Base-by-base conservation (phyloP, 768 basidiomycete species). In the Russula sp. region DNA sequence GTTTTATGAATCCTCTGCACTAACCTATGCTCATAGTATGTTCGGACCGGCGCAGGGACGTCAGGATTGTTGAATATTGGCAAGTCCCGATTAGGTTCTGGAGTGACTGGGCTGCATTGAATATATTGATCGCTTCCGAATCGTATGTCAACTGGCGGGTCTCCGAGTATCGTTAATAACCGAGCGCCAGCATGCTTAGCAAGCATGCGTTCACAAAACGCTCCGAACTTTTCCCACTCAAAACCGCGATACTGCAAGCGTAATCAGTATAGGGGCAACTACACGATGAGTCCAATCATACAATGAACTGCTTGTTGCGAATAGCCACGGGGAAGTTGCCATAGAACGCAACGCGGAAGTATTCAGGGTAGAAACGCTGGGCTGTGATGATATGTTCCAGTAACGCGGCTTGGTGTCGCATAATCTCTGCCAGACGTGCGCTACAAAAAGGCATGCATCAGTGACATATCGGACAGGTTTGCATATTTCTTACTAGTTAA, bases 271-370 rank as follows among this genome's bases (percentile, higher is more conserved):
- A 37, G 48, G 11, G 45, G 6, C 6, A 16, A 34, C 18, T 4
- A 52, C 47, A 40, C 20, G 35, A 51, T 34, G 13, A 20, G 51
- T 47, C 14, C 32, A 16, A 4, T 54, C 79, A 82, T 64, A 94
- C 92, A 64, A 96, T 87, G 76, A 94, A 98, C 62, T 94, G 90
- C 73, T 95, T 96, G 69, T 89, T 85, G 59, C 88, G 83, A 45
- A 96, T 83, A 18, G 91, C 91, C 20, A 77, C 82, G 0, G 93
- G 93, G 77, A 95, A 95, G 68, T 87, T 90, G 31, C 96, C 95
- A 74, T 87, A 97, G 76, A 94, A 98, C 5, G 89, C 88, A 40
- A 98, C 91, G 52, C 92, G 81, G 78, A 94, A 98, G 74, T 95
- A 97, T 70, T 94, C 94, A 20, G 92, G 85, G 71, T 94, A 94